phyloP scores from a whole-genome alignment of 1,284 basidiomycete species.

The Microbotryomycetes sp. region DNA sequence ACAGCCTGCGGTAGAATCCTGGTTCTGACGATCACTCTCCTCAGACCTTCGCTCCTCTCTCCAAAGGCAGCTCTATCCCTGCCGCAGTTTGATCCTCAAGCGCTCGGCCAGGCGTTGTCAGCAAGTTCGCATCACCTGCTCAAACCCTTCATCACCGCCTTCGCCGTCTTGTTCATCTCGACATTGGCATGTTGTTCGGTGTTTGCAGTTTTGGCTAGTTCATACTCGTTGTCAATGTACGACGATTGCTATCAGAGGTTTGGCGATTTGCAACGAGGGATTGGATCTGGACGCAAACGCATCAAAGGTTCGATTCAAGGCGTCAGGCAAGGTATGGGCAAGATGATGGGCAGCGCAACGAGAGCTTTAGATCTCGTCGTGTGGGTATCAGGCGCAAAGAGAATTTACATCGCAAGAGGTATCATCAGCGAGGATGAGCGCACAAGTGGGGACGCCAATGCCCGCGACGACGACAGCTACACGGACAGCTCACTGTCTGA shows the following conservation, averaged over 20 bases:
- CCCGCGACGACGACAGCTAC: not conserved
- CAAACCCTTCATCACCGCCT: conserved; percentile 14
- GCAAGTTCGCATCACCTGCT: not conserved
- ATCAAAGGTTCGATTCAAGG: conserved; percentile 16
- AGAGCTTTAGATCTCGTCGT: conserved; percentile 19
- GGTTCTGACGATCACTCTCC: not conserved
- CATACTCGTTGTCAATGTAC: conserved; percentile 24
- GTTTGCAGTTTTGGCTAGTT: conserved; percentile 19
- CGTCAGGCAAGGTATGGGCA: conserved; percentile 16
- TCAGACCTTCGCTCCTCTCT: too few relatives aligned
- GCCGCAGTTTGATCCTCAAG: not conserved
- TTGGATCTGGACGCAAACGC: conserved; percentile 1
- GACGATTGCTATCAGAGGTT: conserved; percentile 22
- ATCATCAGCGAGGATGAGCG: not conserved
- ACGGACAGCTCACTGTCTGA: not conserved
- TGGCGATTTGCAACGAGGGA: not conserved
- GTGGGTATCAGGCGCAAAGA: conserved; percentile 5
- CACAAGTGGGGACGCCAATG: not conserved
- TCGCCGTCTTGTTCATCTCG: conserved; percentile 22
- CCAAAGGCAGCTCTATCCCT: too few relatives aligned
- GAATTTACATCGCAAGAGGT: not conserved
- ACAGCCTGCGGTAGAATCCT: not conserved
- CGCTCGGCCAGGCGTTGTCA: not conserved
- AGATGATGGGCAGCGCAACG: conserved; percentile 19
- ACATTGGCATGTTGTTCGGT: conserved; percentile 18